phyloP scores from a whole-genome alignment of 2,329 filamentous ascomycete genomes.

The Dissoconium aciculare region DNA sequence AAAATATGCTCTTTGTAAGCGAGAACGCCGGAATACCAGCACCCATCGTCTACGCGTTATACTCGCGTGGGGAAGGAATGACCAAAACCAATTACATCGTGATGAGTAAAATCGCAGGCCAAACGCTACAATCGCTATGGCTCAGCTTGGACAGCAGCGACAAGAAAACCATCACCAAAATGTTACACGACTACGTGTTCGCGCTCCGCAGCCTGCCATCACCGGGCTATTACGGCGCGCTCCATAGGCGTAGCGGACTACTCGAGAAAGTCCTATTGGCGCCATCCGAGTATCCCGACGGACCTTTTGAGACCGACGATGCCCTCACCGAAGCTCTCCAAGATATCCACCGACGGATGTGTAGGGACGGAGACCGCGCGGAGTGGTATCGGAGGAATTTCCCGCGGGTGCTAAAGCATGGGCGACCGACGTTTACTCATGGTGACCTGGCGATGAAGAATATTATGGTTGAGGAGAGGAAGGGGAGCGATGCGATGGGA shows the following conservation, averaged over 20 bases:
- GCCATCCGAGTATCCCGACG: conserved; percentile 1
- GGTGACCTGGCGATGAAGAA: conserved; percentile 3
- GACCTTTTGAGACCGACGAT: conserved; percentile 2
- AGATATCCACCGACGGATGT: background rate
- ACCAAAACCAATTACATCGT: conserved; percentile 3
- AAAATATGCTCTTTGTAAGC: conserved; percentile 3
- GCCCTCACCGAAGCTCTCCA: conserved; percentile 2
- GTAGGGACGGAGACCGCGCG: background rate
- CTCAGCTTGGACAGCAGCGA: conserved; percentile 1
- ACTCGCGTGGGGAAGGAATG: too few relatives aligned
- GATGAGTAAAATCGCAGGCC: conserved; percentile 3
- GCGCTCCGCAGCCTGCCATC: conserved; percentile 1
- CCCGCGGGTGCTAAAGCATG: conserved; percentile 1
- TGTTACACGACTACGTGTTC: background rate
- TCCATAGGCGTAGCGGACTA: conserved; percentile 2
- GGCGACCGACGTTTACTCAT: conserved; percentile 2
- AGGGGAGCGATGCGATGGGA: background rate
- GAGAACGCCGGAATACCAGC: background rate
- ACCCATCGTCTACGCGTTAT: conserved; percentile 4
- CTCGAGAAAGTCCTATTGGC: conserved; percentile 3
- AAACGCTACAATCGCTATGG: conserved; percentile 2
- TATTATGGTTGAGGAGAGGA: conserved; percentile 1
- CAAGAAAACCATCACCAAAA: conserved; percentile 1
- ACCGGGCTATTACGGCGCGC: conserved; percentile 2
- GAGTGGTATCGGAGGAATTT: conserved; percentile 3